These are phyloP conservation scores for Mimosa bimucronata DNA, from an alignment of 306 rosid species.

Conservation along the genomic window DNA sequence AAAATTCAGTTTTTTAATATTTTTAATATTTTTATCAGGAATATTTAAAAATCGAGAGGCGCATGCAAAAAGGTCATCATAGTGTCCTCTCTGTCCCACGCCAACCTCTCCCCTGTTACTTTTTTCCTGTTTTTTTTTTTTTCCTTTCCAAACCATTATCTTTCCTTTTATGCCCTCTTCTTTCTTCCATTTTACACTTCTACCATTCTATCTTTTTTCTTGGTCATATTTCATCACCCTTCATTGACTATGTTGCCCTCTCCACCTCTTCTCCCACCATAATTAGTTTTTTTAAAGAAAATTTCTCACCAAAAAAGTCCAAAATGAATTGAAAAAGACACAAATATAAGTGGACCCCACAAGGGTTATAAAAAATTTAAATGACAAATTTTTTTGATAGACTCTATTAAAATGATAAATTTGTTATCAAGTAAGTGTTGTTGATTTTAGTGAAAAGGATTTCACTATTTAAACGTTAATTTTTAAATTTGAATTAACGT, in stretches of 20 bases:
- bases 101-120: conserved; percentile 15
- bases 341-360: too few species aligned
- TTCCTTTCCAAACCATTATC: conserved; percentile 44
- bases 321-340: too few species aligned
- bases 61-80: conserved; percentile 93
- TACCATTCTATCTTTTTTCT: conserved; percentile 2
- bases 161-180: conserved; percentile 39
- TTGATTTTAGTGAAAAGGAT: too few species aligned
- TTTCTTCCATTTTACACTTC: conserved; percentile 31
- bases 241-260: background rate
- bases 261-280: background rate
- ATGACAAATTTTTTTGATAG: too few species aligned
- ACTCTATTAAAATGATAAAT: too few species aligned
- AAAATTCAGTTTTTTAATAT: background rate
- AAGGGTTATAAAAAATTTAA: too few species aligned
- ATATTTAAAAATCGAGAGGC: conserved; percentile 57
- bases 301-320: too few species aligned
- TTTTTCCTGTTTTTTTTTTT: background rate
- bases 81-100: conserved; percentile 52
- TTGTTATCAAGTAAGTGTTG: too few species aligned
- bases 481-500: too few species aligned
- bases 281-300: background rate
- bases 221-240: background rate
- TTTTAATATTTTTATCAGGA: conserved; percentile 19
- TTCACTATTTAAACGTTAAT: too few species aligned